Conservation (phyloP, 129 eudicot species). For the Ambrosia trifida region DNA sequence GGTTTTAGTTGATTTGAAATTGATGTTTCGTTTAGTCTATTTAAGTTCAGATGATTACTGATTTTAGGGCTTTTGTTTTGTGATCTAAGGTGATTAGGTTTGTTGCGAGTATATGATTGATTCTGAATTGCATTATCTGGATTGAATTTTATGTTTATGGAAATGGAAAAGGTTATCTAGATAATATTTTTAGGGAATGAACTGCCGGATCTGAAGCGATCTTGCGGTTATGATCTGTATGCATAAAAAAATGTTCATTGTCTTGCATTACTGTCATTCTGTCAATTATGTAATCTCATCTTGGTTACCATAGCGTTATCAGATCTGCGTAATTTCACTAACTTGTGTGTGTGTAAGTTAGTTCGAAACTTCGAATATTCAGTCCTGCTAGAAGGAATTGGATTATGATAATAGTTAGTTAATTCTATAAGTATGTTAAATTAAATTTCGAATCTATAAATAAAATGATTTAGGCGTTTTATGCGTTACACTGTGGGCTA, state of each 20-base stretch:
- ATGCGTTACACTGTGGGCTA: too few relatives aligned
- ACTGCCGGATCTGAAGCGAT: constrained; percentile 13
- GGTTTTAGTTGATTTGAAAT: not conserved
- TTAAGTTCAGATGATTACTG: not conserved
- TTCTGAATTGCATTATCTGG: constrained; percentile 8
- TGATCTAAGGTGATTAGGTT: constrained; percentile 1
- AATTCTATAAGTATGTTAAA: too few relatives aligned
- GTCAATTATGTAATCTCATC: constrained; percentile 1
- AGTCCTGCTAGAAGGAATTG: too few relatives aligned
- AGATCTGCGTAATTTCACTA: constrained; percentile 14
- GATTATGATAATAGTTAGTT: too few relatives aligned
- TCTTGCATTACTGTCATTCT: constrained; percentile 8
- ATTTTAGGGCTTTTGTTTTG: not conserved
- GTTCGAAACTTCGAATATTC: not conserved
- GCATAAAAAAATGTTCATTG: not conserved
- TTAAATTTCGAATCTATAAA: too few relatives aligned
- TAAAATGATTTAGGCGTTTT: too few relatives aligned
- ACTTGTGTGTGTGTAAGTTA: not conserved
- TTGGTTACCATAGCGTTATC: not conserved
- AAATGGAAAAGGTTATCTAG: not conserved
- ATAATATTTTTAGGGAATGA: not conserved
- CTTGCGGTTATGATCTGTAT: constrained; percentile 5
- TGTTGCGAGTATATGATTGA: not conserved
- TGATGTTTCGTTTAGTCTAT: too few relatives aligned
- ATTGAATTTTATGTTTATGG: not conserved